These are phyloP conservation scores for Phytophthora niederhauseri DNA, from an alignment of 352 stramenopile genomes.

Conservation along the genomic window DNA sequence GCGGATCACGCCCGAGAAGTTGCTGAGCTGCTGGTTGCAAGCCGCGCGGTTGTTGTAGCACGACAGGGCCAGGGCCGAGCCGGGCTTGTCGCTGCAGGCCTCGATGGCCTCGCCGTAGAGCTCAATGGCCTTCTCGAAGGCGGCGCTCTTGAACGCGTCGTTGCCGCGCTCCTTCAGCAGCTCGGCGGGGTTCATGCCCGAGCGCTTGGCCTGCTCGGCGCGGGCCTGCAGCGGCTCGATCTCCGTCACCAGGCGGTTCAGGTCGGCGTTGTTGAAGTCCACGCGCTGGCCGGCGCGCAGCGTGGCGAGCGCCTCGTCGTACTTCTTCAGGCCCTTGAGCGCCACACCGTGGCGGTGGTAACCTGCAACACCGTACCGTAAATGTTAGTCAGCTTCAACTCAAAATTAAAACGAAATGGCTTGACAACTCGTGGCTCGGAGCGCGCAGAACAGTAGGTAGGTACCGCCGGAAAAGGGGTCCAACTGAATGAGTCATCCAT, in stretches of 20 bases:
- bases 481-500: not conserved
- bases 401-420: conserved; percentile 14
- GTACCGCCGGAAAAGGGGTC: conserved; percentile 9
- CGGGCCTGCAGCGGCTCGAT: conserved; percentile 81
- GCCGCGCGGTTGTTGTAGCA: conserved; percentile 96
- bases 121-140: conserved; percentile 92
- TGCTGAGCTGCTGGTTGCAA: conserved; percentile 97
- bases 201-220: conserved; percentile 66
- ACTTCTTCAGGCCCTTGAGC: conserved; percentile 89
- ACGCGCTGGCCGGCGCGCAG: conserved; percentile 75
- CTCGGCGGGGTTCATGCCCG: conserved; percentile 82
- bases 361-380: conserved; percentile 32
- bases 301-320: conserved; percentile 77
- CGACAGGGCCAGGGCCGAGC: conserved; percentile 89
- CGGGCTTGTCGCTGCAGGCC: conserved; percentile 63
- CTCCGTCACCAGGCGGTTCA: conserved; percentile 82
- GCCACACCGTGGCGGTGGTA: conserved; percentile 96
- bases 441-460: not conserved
- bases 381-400: conserved; percentile 16
- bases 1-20: conserved; percentile 95
- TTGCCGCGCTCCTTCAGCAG: conserved; percentile 95
- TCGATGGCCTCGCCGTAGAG: conserved; percentile 95
- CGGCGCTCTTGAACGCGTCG: conserved; percentile 92
- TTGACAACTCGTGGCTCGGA: conserved; percentile 10
- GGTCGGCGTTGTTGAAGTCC: conserved; percentile 87